Evolutionary conservation across 2,329 filamentous ascomycete genomes (phyloP), one percentile per base, ranked within the genome.

Genomic region (Ceratocystis eucalypticola): DNA sequence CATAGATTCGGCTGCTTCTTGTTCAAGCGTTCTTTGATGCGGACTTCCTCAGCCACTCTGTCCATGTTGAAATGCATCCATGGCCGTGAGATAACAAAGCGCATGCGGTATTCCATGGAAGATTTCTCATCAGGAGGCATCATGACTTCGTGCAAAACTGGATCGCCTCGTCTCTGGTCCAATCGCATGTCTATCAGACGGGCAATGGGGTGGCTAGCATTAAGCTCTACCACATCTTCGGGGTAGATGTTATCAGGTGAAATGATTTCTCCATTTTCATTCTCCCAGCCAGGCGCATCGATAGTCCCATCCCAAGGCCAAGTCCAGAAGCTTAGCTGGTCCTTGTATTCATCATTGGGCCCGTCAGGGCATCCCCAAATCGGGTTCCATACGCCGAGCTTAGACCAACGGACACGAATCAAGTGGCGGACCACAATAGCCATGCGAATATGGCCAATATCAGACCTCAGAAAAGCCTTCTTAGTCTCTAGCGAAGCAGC

Each of bases 31-130:
- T 53, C 25, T n/a, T 61, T 25, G 28, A 68, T 59, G 25, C 67
- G 67, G 37, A 61, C 55, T 17, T 61, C 45, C 10, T 68, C 64
- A 1, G 55, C 25, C 8, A 41, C 25, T n/a, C 37, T 44, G 28
- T 66, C 59, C 45, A 64, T 46, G 17, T 66, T 46, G 46, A 48
- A 65, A 30, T 68, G 67, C 64, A 68, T 50, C 67, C 67, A 68
- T 3, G 67, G 67, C 5, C 67, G 64, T 5, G 41, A 41, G 15
- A 68, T 61, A 3, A 68, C 17, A 30, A 37, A 68, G 17, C 50
- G 12, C 5, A 65, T 20, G 12, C 62, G 55, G 28, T 37, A 28
- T 28, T 17, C 61, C 28, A 62, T 22, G 6, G 61, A n/a, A 1
- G 61, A 15, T 8, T 64, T 22, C 46, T 64, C 46, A n/a, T 41